A percentile compares a stretch with the other conserved stretches of the same genome.
Conservation (phyloP, 495 filamentous ascomycete genomes). For the Talaromyces proteolyticus region DNA sequence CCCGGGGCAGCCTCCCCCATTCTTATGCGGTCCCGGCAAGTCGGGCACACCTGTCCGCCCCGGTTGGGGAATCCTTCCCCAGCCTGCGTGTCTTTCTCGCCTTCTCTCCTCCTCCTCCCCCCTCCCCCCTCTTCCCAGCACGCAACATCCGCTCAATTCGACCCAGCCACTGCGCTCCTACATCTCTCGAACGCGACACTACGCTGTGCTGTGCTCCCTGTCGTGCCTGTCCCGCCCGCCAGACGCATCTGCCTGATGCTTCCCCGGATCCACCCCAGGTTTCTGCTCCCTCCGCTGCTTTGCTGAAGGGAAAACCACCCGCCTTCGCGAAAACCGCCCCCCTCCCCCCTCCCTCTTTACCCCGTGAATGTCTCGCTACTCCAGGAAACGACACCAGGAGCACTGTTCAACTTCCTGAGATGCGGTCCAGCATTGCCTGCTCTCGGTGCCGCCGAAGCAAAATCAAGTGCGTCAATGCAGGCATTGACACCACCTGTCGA, state of each 20-base stretch:
- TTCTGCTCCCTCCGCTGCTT: neutral
- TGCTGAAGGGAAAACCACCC: no score
- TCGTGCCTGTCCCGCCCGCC: no score
- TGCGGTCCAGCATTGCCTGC: constrained; percentile 79
- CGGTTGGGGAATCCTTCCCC: no score
- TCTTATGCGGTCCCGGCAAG: neutral
- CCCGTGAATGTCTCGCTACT: constrained; percentile 6
- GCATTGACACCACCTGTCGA: constrained; percentile 67
- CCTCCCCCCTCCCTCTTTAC: no score
- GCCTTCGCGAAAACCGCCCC: no score
- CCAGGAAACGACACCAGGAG: constrained; percentile 2
- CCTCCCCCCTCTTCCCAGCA: neutral
- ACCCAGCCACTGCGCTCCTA: no score
- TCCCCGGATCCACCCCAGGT: neutral
- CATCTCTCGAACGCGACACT: no score
- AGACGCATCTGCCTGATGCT: neutral
- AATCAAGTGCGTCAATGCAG: constrained; percentile 79
- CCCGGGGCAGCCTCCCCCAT: neutral
- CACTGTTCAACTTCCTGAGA: constrained; percentile 15
- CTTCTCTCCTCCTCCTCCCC: neutral
- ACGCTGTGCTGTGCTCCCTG: no score
- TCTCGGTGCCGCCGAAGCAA: constrained; percentile 73
- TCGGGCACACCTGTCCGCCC: neutral
- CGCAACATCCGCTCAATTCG: no score
- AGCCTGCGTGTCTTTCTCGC: neutral